Evolutionary conservation across 2,329 filamentous ascomycete species (phyloP), one percentile per base, ranked within the genome.

Genomic region (Ceratocystiopsis brevicomis): DNA sequence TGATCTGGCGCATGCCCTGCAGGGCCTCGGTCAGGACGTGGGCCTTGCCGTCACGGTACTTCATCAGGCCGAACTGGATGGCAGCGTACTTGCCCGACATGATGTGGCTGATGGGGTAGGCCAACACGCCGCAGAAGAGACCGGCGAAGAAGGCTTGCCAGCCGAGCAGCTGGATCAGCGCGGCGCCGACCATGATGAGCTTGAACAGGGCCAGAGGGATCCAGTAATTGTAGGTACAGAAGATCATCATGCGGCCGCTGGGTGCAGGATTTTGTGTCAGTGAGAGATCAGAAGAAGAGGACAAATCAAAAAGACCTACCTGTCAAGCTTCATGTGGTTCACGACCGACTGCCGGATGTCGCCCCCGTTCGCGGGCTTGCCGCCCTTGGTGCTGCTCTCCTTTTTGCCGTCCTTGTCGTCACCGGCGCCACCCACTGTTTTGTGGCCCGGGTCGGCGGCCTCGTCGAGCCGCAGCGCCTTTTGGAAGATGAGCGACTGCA

Each of bases 1-100:
- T 56, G 54, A 61, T 60, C 48, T 61, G 58, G 12, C 57, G 56
- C 54, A 61, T 60, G 19, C 58, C 58, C 33, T 59, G 55, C 16
- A 61, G 48, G 0, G 57, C 58, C 42, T 61, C 58, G 2, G 55
- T 58, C 42, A 61, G 47, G 8, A 60, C 47, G 41, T 59, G 53
- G 1, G 57, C 53, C 45, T 60, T 61, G 39, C 49, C 54, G 41
- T 61, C 58, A 4, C 58, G 54, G 41, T 54, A 56, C 39, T 53
- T 55, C 58, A 61, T 61, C 18, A 60, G 51, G 33, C 55, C 53
- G 36, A 57, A 56, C 44, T 58, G 54, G 36, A 58, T 53, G 3
- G 46, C 43, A 10, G 53, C 53, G 43, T 58, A 59, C 37, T 51
- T 53, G 36, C 51, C 54, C 36, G 55, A 57, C 40, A 59, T 46